Evolutionary conservation across 208 protist species (phyloP).

Genomic region (Naegleria gruberi): DNA sequence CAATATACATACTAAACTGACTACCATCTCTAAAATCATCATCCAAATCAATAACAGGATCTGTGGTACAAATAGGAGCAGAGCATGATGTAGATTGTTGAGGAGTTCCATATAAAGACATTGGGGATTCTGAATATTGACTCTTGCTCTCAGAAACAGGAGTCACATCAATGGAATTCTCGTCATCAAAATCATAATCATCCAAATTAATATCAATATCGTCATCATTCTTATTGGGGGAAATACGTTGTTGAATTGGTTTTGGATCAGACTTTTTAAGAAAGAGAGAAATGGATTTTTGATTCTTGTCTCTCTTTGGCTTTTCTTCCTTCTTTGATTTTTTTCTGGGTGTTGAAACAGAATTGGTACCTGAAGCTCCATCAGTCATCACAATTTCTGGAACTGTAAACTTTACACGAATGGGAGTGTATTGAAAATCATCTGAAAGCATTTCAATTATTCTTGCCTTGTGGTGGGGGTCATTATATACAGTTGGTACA

Average conservation of each 20-base stretch:
- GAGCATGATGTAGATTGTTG: background rate
- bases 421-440: background rate
- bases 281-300: background rate
- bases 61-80: background rate
- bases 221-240: background rate
- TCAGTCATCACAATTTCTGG: background rate
- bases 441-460: background rate
- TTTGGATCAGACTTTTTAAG: too few relatives aligned
- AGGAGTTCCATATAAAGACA: background rate
- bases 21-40: background rate
- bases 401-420: background rate
- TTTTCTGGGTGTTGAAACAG: background rate
- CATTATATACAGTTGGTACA: constrained; percentile 6
- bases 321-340: background rate
- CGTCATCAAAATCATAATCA: background rate
- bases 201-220: background rate
- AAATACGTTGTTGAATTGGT: background rate
- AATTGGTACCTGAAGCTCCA: background rate
- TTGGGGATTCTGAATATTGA: background rate
- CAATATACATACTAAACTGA: background rate
- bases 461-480: background rate
- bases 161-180: background rate
- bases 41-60: background rate
- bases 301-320: background rate
- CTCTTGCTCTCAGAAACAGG: background rate